Evolutionary conservation across 2,329 filamentous ascomycete species (phyloP).

Genomic region (Fusarium euwallaceae): DNA sequence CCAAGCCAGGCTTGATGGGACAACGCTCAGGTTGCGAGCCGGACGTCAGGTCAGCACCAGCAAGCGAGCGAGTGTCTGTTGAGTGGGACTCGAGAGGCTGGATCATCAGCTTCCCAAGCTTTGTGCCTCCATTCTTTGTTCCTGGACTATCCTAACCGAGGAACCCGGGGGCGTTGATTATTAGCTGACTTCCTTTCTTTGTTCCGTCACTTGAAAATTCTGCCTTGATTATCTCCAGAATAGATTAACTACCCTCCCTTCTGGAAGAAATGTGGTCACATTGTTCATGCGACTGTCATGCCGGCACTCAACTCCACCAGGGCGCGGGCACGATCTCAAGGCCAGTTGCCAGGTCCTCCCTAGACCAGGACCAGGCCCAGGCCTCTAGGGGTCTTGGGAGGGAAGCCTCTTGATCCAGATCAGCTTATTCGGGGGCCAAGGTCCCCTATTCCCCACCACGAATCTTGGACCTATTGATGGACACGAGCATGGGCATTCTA

Average conservation of each 20-base stretch:
- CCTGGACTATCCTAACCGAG: slow-evolving; percentile 32
- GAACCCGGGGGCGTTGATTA: slow-evolving; percentile 6
- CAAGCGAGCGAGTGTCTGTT: slow-evolving; percentile 3
- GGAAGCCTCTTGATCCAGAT: neutral
- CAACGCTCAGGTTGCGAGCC: neutral
- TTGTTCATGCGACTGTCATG: slow-evolving; percentile 36
- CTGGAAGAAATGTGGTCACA: slow-evolving; percentile 19
- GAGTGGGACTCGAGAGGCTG: slow-evolving; percentile 16
- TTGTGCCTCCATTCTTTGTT: slow-evolving; percentile 31
- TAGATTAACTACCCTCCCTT: slow-evolving; percentile 36
- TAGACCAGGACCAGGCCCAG: neutral
- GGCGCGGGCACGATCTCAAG: slow-evolving; percentile 26
- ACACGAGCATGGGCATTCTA: neutral
- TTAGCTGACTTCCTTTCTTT: neutral
- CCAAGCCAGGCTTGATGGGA: slow-evolving; percentile 2
- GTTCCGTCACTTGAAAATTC: slow-evolving; percentile 1
- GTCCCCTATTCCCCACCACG: slow-evolving; percentile 13
- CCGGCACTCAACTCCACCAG: slow-evolving; percentile 30
- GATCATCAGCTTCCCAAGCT: slow-evolving; percentile 22
- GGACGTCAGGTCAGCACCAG: neutral
- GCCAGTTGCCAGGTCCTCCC: slow-evolving; percentile 14
- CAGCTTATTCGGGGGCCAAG: slow-evolving; percentile 5
- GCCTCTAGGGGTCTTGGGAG: slow-evolving; percentile 14
- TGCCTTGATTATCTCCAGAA: slow-evolving; percentile 12
- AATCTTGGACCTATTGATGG: neutral